Percentiles rank a stretch among this genome's conserved stretches.
Conservation (phyloP, 108 stramenopile species). For the Cyclotella distinguenda region DNA sequence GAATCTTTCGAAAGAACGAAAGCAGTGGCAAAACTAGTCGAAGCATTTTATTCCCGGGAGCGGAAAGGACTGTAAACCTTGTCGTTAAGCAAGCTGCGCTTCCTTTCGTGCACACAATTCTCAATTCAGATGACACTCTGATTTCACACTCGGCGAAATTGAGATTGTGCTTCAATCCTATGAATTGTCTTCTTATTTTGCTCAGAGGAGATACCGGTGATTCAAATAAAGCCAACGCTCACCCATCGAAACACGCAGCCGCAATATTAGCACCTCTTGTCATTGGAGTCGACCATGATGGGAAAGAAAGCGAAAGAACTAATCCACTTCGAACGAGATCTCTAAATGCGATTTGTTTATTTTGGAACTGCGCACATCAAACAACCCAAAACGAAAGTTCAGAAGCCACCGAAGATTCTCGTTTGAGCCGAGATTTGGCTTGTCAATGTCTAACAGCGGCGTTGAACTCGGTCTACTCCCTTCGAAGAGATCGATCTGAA, state of each 20-base stretch:
- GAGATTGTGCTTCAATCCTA: conserved; percentile 13
- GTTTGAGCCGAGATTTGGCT: conserved; percentile 8
- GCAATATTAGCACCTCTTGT: conserved; percentile 68
- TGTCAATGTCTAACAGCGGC: conserved; percentile 29
- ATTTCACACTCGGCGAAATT: conserved; percentile 7
- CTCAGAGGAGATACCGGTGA: conserved; percentile 15
- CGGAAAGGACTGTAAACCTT: conserved; percentile 39
- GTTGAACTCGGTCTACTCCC: conserved; percentile 24
- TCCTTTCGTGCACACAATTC: conserved; percentile 28
- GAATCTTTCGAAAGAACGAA: conserved; percentile 1
- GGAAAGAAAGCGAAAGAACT: conserved; percentile 43
- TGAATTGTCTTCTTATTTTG: conserved; percentile 35
- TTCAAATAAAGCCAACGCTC: conserved; percentile 1
- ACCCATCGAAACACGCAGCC: conserved; percentile 48
- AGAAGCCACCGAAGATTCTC: not conserved
- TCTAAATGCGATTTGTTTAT: conserved; percentile 29
- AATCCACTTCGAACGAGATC: conserved; percentile 60
- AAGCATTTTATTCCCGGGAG: conserved; percentile 34
- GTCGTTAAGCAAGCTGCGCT: conserved; percentile 29
- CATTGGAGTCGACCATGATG: conserved; percentile 49
- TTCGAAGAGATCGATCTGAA: conserved; percentile 18
- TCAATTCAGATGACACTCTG: not conserved
- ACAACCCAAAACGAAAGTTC: conserved; percentile 11
- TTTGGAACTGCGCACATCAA: conserved; percentile 35
- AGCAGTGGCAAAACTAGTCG: conserved; percentile 9